These are phyloP conservation scores for Alloascoidea hylecoeti DNA, from an alignment of 805 yeast genomes.

Conservation along the genomic window DNA sequence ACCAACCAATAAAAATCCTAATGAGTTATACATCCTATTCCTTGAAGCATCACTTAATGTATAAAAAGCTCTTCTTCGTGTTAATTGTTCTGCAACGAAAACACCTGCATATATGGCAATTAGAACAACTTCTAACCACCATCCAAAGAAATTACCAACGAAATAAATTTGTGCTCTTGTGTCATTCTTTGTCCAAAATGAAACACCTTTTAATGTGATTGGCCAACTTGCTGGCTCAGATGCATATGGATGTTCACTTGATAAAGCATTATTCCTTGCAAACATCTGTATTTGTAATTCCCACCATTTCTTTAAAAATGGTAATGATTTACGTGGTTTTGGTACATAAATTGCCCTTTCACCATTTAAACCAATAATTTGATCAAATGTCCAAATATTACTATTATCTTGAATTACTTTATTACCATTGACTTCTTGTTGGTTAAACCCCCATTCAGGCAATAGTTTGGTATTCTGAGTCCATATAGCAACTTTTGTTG, in stretches of 20 bases:
- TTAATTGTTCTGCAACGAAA: conserved; percentile 58
- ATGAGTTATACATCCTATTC: conserved; percentile 60
- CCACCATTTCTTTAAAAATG: conserved; percentile 79
- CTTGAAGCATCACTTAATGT: conserved; percentile 49
- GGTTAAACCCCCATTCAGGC: conserved; percentile 92
- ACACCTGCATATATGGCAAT: conserved; percentile 51
- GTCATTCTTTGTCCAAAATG: conserved; percentile 81
- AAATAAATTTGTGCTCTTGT: conserved; percentile 68
- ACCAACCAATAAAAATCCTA: conserved; percentile 74
- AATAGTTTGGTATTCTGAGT: conserved; percentile 70
- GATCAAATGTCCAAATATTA: conserved; percentile 67
- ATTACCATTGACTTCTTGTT: conserved; percentile 92
- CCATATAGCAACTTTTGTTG: conserved; percentile 89
- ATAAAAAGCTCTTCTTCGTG: conserved; percentile 54
- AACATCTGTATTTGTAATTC: conserved; percentile 87
- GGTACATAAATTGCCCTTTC: conserved; percentile 50
- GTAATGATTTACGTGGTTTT: conserved; percentile 41
- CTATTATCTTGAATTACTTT: conserved; percentile 57
- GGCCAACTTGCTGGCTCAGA: conserved; percentile 93
- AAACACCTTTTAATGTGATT: conserved; percentile 74
- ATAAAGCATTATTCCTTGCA: conserved; percentile 76
- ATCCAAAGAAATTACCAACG: conserved; percentile 81
- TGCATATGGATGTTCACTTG: conserved; percentile 90
- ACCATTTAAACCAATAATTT: conserved; percentile 51
- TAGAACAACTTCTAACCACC: conserved; percentile 68